Percentiles rank a stretch among this genome's conserved stretches.
Evolutionary conservation across 805 yeast genomes (phyloP).

Genomic region (Wickerhamomyces pijperi): DNA sequence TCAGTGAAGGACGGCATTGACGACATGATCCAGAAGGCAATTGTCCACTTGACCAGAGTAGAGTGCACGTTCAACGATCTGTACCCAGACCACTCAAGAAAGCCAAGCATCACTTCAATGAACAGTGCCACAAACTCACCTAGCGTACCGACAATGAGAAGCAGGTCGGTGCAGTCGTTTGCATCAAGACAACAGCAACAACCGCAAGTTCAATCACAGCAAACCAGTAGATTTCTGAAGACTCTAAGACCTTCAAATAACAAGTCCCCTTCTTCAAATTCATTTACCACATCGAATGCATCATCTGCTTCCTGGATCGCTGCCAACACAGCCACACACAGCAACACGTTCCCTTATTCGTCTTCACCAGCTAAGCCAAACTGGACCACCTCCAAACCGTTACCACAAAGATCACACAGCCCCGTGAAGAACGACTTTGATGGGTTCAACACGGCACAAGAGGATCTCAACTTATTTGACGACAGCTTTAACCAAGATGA

Average conservation of each 20-base stretch:
- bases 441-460: conserved; percentile 3
- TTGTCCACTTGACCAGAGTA: conserved; percentile 29
- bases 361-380: conserved; percentile 3
- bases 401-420: conserved; percentile 1
- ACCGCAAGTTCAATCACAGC: conserved; percentile 8
- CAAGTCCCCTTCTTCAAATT: conserved; percentile 8
- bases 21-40: conserved; percentile 12
- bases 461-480: conserved; percentile 14
- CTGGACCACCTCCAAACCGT: conserved; percentile 17
- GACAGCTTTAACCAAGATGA: conserved; percentile 12
- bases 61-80: conserved; percentile 6
- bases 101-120: not conserved
- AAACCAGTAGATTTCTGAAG: conserved; percentile 18
- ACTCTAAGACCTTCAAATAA: conserved; percentile 21
- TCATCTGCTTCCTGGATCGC: conserved; percentile 18
- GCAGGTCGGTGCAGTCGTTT: conserved; percentile 15
- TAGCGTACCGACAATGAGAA: conserved; percentile 15
- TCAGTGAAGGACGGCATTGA: conserved; percentile 23
- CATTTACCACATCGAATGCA: conserved; percentile 6
- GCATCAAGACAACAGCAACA: conserved; percentile 14
- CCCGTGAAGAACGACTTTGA: not conserved
- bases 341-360: conserved; percentile 1
- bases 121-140: not conserved
- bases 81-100: conserved; percentile 2
- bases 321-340: conserved; percentile 10